Conservation (phyloP, 306 rosid genomes). For the Arachis stenosperma region DNA sequence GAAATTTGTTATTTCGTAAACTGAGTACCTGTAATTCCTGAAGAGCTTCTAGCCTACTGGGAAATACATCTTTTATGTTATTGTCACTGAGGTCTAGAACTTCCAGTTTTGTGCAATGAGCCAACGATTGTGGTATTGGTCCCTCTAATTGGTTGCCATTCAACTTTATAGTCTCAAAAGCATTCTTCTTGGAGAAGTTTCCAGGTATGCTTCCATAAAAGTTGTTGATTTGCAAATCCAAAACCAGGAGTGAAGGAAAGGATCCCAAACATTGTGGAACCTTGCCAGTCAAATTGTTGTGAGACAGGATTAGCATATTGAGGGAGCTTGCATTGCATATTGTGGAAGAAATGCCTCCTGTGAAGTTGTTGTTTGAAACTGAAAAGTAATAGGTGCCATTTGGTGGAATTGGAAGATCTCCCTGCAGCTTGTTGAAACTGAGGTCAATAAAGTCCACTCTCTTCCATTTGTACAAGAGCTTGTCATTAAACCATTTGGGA, state of each 20-base stretch:
- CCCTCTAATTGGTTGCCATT: slow-evolving; percentile 47
- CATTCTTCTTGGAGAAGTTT: not conserved
- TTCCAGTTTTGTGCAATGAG: not conserved
- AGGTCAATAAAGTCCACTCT: not conserved
- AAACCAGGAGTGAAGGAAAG: not conserved
- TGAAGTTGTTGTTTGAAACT: slow-evolving; percentile 26
- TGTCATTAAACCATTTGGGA: slow-evolving; percentile 36
- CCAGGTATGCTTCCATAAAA: slow-evolving; percentile 2
- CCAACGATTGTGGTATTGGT: slow-evolving; percentile 30
- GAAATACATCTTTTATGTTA: slow-evolving; percentile 40
- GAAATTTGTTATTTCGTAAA: slow-evolving; percentile 42
- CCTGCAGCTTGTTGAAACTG: slow-evolving; percentile 35
- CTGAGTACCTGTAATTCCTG: slow-evolving; percentile 37
- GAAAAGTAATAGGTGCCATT: not conserved
- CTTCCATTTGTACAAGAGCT: not conserved
- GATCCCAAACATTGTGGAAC: slow-evolving; percentile 35
- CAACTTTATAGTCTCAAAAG: slow-evolving; percentile 20
- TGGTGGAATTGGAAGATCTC: slow-evolving; percentile 30
- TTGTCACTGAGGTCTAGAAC: slow-evolving; percentile 52
- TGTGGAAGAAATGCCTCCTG: not conserved
- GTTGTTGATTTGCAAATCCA: not conserved
- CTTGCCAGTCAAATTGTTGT: not conserved
- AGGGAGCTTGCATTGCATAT: slow-evolving; percentile 21
- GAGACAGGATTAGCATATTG: not conserved
- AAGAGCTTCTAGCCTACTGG: slow-evolving; percentile 42